Evolutionary conservation across 176 grass and related monocot species (phyloP).

Genomic region (Avena sativa): DNA sequence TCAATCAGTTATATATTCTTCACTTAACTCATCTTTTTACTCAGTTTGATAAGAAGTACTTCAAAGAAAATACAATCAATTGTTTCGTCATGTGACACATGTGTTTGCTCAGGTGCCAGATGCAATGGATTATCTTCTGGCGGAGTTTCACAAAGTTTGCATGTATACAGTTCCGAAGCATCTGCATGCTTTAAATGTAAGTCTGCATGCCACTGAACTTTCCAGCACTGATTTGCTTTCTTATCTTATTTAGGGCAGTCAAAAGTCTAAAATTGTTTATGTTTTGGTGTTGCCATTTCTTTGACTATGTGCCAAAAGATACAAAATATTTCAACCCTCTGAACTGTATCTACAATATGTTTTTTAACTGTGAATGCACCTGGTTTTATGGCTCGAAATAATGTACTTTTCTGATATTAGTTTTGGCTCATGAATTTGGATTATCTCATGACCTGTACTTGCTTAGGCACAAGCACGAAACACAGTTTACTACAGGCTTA

Average conservation of each 20-base stretch:
- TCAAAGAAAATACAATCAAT: background rate
- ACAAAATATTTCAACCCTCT: conserved; percentile 1
- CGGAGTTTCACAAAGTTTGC: conserved; percentile 89
- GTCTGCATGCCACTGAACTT: conserved; percentile 31
- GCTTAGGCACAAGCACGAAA: conserved; percentile 58
- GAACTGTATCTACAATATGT: background rate
- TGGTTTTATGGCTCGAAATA: background rate
- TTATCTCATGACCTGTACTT: conserved; percentile 32
- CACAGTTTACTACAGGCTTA: conserved; percentile 67
- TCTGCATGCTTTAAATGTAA: conserved; percentile 91
- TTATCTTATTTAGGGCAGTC: conserved; percentile 32
- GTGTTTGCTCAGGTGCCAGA: conserved; percentile 63
- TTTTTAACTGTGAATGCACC: conserved; percentile 10
- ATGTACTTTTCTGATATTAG: background rate
- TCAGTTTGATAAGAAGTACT: background rate
- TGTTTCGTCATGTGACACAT: conserved; percentile 10
- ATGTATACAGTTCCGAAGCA: conserved; percentile 93
- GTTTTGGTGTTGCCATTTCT: background rate
- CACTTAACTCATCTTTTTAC: conserved; percentile 7
- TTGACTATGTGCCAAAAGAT: conserved; percentile 6
- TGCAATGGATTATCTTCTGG: conserved; percentile 83
- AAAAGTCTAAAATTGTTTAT: conserved; percentile 16
- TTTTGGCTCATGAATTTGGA: background rate
- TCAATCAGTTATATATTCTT: background rate
- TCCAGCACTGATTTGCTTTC: conserved; percentile 2